A percentile compares a stretch with the other conserved stretches of the same genome.
These are phyloP conservation scores for Candida pseudofarinosa DNA, from an alignment of 805 yeast genomes.

Conservation along the genomic window DNA sequence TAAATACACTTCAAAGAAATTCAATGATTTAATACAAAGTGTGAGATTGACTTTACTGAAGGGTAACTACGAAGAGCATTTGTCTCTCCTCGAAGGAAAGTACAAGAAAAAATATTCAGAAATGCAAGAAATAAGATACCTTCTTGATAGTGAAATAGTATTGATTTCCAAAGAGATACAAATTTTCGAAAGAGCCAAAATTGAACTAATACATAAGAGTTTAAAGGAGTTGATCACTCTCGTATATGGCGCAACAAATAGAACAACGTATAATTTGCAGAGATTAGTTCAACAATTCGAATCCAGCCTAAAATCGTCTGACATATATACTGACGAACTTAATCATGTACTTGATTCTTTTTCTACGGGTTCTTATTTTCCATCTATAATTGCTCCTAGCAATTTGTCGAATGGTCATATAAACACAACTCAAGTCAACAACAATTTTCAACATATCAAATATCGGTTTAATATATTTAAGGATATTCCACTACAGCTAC, in stretches of 20 bases:
- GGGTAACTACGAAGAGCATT: slow-evolving; percentile 24
- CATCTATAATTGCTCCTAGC: slow-evolving; percentile 30
- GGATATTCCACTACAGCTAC: slow-evolving; percentile 37
- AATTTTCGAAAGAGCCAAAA: slow-evolving; percentile 31
- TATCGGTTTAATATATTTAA: slow-evolving; percentile 35
- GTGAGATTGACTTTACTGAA: slow-evolving; percentile 29
- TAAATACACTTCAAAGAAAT: slow-evolving; percentile 21
- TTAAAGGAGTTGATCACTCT: slow-evolving; percentile 32
- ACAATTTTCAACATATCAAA: slow-evolving; percentile 35
- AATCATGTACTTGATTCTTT: slow-evolving; percentile 7
- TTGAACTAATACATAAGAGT: slow-evolving; percentile 29
- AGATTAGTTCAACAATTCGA: slow-evolving; percentile 12
- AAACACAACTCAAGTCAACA: slow-evolving; percentile 24
- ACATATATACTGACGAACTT: background rate
- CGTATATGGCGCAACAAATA: slow-evolving; percentile 22
- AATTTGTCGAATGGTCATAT: slow-evolving; percentile 16
- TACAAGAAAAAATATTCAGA: slow-evolving; percentile 33
- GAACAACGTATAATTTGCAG: slow-evolving; percentile 21
- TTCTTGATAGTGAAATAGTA: slow-evolving; percentile 26
- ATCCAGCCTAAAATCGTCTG: background rate
- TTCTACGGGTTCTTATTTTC: slow-evolving; percentile 38
- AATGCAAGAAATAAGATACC: slow-evolving; percentile 26
- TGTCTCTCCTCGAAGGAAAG: slow-evolving; percentile 23
- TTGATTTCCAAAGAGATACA: slow-evolving; percentile 22
- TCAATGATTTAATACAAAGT: slow-evolving; percentile 30